Conservation (phyloP, 768 basidiomycete genomes). For the Agaricus sinodeliciosus region DNA sequence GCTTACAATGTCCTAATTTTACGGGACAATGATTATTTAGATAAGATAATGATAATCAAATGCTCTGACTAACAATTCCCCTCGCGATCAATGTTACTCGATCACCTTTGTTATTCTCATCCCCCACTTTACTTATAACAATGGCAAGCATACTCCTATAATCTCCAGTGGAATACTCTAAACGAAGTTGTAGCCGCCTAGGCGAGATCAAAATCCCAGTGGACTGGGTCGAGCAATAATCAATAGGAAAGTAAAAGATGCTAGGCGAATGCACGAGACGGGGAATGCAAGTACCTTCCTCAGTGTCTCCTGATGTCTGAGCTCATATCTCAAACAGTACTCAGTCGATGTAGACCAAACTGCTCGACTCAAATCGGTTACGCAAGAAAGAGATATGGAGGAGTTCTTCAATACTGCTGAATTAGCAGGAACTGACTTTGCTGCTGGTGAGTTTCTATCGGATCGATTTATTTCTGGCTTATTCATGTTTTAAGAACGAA, state of each 20-base stretch:
- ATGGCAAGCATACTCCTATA: not conserved
- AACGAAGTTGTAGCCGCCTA: slow-evolving; percentile 29
- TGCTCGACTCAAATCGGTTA: slow-evolving; percentile 79
- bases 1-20: too few relatives aligned
- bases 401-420: slow-evolving; percentile 95
- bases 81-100: not conserved
- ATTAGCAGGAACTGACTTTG: slow-evolving; percentile 92
- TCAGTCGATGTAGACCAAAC: slow-evolving; percentile 66
- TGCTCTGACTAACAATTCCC: not conserved
- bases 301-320: not conserved
- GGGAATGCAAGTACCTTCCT: slow-evolving; percentile 47
- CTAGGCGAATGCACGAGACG: slow-evolving; percentile 50
- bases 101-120: not conserved
- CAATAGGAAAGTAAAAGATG: slow-evolving; percentile 82
- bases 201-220: slow-evolving; percentile 58
- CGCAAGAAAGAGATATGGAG: slow-evolving; percentile 92
- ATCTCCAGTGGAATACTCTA: not conserved
- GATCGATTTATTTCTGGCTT: not conserved
- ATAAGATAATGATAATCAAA: not conserved
- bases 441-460: slow-evolving; percentile 60
- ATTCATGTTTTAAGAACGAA: slow-evolving; percentile 44
- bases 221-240: slow-evolving; percentile 95
- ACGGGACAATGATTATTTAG: not conserved
- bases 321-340: slow-evolving; percentile 42
- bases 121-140: not conserved